Conservation (phyloP, 257 asterid genomes). For the Solanum medicagineum region DNA sequence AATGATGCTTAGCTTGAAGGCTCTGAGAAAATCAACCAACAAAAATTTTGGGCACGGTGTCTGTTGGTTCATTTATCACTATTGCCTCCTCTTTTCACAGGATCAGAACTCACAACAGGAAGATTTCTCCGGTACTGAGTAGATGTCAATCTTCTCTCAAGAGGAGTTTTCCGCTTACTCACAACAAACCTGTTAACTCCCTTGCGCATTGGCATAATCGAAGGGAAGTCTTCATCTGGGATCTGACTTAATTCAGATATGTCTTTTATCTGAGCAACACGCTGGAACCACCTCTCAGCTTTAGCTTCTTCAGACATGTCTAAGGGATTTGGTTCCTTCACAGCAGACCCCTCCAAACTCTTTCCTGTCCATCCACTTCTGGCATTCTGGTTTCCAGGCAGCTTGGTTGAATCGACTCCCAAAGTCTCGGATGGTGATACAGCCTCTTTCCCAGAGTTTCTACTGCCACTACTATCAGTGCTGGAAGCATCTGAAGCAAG, state of each 20-base stretch:
- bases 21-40: not conserved
- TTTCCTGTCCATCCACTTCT: constrained; percentile 35
- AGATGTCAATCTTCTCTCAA: constrained; percentile 80
- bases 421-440: not conserved
- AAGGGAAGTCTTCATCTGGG: constrained; percentile 93
- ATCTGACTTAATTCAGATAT: constrained; percentile 88
- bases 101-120: constrained; percentile 47
- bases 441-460: constrained; percentile 9
- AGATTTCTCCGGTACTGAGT: constrained; percentile 67
- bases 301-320: constrained; percentile 99
- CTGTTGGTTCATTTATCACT: constrained; percentile 3
- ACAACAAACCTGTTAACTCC: constrained; percentile 93
- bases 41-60: not conserved
- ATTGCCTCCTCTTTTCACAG: constrained; percentile 32
- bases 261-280: constrained; percentile 88
- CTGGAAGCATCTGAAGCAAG: not conserved
- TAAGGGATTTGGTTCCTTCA: constrained; percentile 58
- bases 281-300: constrained; percentile 90
- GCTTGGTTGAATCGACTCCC: not conserved
- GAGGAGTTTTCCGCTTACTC: constrained; percentile 91
- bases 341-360: constrained; percentile 79
- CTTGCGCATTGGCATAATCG: constrained; percentile 94
- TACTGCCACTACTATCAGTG: not conserved
- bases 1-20: not conserved
- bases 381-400: constrained; percentile 12